These are phyloP conservation scores for Eutypa lata DNA, from an alignment of 2,329 filamentous ascomycete species.

Conservation along the genomic window DNA sequence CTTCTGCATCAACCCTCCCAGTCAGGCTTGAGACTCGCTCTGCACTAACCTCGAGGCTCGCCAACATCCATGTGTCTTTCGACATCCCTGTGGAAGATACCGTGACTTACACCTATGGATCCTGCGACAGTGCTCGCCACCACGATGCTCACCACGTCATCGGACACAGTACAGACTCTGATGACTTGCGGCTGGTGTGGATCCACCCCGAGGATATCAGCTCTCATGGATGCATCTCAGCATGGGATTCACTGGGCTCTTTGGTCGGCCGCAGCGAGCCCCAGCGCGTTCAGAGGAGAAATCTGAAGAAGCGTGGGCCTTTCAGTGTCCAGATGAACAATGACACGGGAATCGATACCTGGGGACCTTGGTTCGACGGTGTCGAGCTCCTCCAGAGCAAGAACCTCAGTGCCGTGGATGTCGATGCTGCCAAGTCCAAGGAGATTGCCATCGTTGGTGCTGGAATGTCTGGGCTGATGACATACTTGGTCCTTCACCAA, in stretches of 20 bases:
- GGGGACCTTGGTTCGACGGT: conserved; percentile 64
- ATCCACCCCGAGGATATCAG: conserved; percentile 26
- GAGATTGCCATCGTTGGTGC: conserved; percentile 62
- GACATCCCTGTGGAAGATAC: conserved; percentile 19
- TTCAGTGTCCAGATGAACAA: conserved; percentile 46
- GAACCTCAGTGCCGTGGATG: conserved; percentile 50
- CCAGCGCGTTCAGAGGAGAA: conserved; percentile 26
- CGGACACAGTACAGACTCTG: conserved; percentile 11
- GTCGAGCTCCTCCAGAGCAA: conserved; percentile 56
- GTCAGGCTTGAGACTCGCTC: conserved; percentile 34
- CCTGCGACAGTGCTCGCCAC: conserved; percentile 18
- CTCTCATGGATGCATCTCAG: conserved; percentile 37
- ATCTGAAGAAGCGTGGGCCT: conserved; percentile 20
- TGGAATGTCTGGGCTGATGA: conserved; percentile 65
- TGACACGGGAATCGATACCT: conserved; percentile 42
- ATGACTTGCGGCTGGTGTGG: conserved; percentile 31
- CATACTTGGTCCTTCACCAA: conserved; percentile 45
- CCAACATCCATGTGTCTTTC: conserved; percentile 30
- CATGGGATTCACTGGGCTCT: conserved; percentile 29
- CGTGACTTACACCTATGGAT: conserved; percentile 32
- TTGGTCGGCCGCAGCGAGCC: conserved; percentile 34
- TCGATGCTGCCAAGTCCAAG: conserved; percentile 52
- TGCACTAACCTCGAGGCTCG: conserved; percentile 29
- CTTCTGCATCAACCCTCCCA: conserved; percentile 15
- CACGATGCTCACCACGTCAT: conserved; percentile 27